Evolutionary conservation across 352 stramenopile species (phyloP), one percentile per base, ranked within the genome.

Genomic region (Phytophthora melonis): DNA sequence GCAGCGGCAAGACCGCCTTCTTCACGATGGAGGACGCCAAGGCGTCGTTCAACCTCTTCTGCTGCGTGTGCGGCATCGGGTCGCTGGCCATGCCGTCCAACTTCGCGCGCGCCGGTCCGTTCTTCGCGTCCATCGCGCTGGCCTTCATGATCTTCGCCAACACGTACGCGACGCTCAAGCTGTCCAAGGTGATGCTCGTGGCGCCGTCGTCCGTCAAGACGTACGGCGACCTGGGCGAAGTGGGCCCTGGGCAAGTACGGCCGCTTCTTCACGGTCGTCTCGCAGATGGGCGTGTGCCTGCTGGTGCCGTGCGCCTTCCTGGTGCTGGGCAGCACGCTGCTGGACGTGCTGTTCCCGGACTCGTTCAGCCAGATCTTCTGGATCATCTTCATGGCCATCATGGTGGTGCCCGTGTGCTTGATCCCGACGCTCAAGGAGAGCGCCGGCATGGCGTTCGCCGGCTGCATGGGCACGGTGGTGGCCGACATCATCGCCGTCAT

Each of bases 101-200:
- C 43, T 52, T 23, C 18, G 43, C 43, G 13, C 43, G 43, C 43
- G 43, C 43, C 43, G 43, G 43, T 1, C 43, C 43, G 43, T 52
- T 25, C 43, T 52, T 52, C 43, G 43, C 43, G 2, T 52, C 43
- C 43, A 52, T 52, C 43, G 43, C 43, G 9, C 62, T 81, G 45
- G 54, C 78, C 13, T 84, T 83, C 65, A 84, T 84, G 74, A 67
- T 63, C n/a, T 81, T 79, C 50, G 75, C 75, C 62, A 84, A 84
- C 75, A 66, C 81, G 41, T 84, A 82, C 64, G 60, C 78, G 0
- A 83, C 78, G 3, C 71, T 84, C 25, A 67, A 54, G 11, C 68
- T 75, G 25, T 79, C 69, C 67, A 82, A 80, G 66, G 73, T 84
- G 5, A 34, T 86, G 58, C 71, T 86, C 4, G 62, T 69, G 1